A percentile compares a stretch with the other conserved stretches of the same genome.
Conservation (phyloP, 139 green algal species). For the Yamagishiella unicocca region DNA sequence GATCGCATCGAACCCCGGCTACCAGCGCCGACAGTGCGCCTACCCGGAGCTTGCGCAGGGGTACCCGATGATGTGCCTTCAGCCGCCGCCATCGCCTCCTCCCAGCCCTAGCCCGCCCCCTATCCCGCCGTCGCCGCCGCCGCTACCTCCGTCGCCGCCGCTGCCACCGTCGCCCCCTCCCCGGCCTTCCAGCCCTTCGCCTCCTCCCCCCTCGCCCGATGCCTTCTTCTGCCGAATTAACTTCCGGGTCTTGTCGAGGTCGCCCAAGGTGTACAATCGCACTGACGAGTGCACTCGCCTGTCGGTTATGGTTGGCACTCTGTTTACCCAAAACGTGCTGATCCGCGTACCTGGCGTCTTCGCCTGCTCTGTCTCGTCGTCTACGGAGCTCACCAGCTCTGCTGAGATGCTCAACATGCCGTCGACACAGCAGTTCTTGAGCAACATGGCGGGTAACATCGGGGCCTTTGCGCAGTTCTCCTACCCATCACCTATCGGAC, state of each 20-base stretch:
- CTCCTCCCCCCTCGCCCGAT: slow-evolving; percentile 1
- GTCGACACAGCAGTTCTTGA: background rate
- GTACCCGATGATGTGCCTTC: background rate
- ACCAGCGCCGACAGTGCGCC: slow-evolving; percentile 23
- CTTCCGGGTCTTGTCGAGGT: background rate
- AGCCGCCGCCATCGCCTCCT: background rate
- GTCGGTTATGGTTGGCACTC: background rate
- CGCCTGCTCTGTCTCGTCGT: background rate
- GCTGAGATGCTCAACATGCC: background rate
- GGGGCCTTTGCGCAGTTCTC: background rate
- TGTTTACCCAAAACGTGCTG: background rate
- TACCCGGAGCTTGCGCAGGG: background rate
- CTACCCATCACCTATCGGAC: background rate
- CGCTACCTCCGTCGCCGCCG: background rate
- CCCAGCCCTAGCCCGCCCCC: background rate
- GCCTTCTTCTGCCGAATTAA: background rate
- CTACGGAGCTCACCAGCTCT: background rate
- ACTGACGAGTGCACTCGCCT: background rate
- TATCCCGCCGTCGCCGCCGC: background rate
- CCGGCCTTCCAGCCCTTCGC: background rate
- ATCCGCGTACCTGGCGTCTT: background rate
- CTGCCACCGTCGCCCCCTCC: background rate
- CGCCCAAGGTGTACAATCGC: background rate
- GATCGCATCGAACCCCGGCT: background rate
- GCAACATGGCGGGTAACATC: slow-evolving; percentile 1